Percentiles rank a stretch among this genome's conserved stretches.
Conservation (phyloP, 2,329 filamentous ascomycete genomes). For the Trichoderma atrobrunneum region DNA sequence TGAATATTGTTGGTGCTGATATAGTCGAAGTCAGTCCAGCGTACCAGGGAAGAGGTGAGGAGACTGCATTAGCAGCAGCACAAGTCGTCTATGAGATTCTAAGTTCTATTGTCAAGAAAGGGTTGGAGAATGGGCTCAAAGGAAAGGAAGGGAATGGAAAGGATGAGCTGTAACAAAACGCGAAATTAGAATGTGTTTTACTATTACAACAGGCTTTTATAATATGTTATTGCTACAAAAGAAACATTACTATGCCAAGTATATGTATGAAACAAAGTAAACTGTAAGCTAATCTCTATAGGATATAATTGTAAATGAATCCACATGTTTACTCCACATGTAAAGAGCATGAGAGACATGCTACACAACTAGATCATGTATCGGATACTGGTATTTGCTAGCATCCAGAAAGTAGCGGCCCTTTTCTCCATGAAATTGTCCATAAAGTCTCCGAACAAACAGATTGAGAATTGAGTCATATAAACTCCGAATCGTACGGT, state of each 20-base stretch:
- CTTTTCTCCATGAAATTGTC: not conserved
- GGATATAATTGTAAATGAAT: not conserved
- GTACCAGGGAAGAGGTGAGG: conserved; percentile 77
- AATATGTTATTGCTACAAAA: not conserved
- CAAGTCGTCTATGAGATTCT: conserved; percentile 86
- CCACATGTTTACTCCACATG: not conserved
- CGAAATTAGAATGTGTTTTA: not conserved
- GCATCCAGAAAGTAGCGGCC: not conserved
- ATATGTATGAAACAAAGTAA: not conserved
- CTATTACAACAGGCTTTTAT: not conserved
- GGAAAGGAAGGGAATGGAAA: conserved; percentile 30
- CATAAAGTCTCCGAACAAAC: not conserved
- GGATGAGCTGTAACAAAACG: conserved; percentile 39
- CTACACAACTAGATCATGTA: not conserved
- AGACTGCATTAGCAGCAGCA: conserved; percentile 77
- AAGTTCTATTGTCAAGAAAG: conserved; percentile 66
- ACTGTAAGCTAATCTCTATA: not conserved
- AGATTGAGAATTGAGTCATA: not conserved
- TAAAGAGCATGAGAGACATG: not conserved
- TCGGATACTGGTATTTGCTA: not conserved
- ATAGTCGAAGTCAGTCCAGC: conserved; percentile 77
- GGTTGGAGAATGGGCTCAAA: conserved; percentile 38
- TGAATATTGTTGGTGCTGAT: conserved; percentile 87
- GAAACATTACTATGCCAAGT: not conserved
- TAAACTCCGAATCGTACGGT: not conserved